These are phyloP conservation scores for Mortierella sp. DNA, from an alignment of 371 early-diverging fungal species.

Conservation along the genomic window DNA sequence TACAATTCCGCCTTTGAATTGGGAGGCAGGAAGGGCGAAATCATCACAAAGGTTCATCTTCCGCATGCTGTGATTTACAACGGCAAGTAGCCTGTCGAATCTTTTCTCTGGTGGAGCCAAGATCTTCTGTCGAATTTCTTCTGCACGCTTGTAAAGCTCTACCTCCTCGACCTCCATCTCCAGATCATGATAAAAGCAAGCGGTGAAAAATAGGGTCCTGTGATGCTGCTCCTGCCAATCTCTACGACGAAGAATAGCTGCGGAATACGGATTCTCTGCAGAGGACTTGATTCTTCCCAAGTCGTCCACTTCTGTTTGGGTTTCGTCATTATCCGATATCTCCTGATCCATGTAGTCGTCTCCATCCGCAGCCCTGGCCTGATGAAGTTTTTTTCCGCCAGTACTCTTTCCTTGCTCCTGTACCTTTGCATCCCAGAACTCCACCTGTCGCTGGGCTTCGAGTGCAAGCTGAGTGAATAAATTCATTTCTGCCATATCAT, in stretches of 20 bases:
- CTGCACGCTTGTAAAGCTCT: slow-evolving; percentile 61
- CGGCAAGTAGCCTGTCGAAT: slow-evolving; percentile 10
- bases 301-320: slow-evolving; percentile 5
- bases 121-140: slow-evolving; percentile 57
- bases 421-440: slow-evolving; percentile 11
- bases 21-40: slow-evolving; percentile 5
- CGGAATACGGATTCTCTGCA: slow-evolving; percentile 12
- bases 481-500: slow-evolving; percentile 6
- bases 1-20: slow-evolving; percentile 20
- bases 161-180: slow-evolving; percentile 53
- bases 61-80: background rate
- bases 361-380: background rate
- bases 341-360: slow-evolving; percentile 12
- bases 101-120: slow-evolving; percentile 42
- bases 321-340: slow-evolving; percentile 17
- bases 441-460: slow-evolving; percentile 20
- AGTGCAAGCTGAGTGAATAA: slow-evolving; percentile 10
- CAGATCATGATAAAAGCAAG: slow-evolving; percentile 61
- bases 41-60: slow-evolving; percentile 1
- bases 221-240: slow-evolving; percentile 68
- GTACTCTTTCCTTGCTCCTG: slow-evolving; percentile 15
- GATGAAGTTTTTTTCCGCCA: background rate
- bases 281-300: slow-evolving; percentile 3
- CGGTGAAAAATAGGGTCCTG: slow-evolving; percentile 68
- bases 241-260: slow-evolving; percentile 22